phyloP scores from a whole-genome alignment of 2,329 filamentous ascomycete species.

The Dichotomopilus funicola region DNA sequence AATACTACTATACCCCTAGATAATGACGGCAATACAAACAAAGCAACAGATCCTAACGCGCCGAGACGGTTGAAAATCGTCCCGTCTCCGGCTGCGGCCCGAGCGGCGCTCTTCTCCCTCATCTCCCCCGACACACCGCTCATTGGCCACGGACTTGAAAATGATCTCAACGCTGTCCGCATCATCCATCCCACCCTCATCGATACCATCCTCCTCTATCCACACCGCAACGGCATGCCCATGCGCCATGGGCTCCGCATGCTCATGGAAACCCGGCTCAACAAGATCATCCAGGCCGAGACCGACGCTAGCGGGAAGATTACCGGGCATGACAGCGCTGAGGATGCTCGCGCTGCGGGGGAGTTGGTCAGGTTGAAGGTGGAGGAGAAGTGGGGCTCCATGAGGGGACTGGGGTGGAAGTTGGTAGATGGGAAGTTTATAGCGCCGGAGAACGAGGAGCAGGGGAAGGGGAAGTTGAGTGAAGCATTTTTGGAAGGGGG shows the following conservation, averaged over 20 bases:
- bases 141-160: constrained; percentile 90
- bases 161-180: constrained; percentile 81
- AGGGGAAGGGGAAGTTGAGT: constrained; percentile 28
- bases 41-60: constrained; percentile 7
- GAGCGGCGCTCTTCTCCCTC: constrained; percentile 68
- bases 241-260: constrained; percentile 69
- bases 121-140: constrained; percentile 73
- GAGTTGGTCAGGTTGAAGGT: constrained; percentile 73
- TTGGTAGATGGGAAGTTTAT: constrained; percentile 42
- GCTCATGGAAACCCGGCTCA: constrained; percentile 63
- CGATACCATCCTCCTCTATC: constrained; percentile 80
- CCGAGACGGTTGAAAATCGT: constrained; percentile 60
- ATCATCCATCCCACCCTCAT: constrained; percentile 79
- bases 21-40: constrained; percentile 9
- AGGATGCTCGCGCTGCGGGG: constrained; percentile 84
- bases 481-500: constrained; percentile 34
- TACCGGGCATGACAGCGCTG: constrained; percentile 78
- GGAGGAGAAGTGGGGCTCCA: constrained; percentile 59
- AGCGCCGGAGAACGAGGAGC: constrained; percentile 28
- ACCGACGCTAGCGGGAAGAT: constrained; percentile 32
- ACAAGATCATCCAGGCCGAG: constrained; percentile 72
- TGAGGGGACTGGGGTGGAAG: constrained; percentile 63
- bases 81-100: constrained; percentile 65
- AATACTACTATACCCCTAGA: not conserved
- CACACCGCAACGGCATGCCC: constrained; percentile 70